These are phyloP conservation scores for Typha latifolia DNA, from an alignment of 176 grass and related monocot species.

Conservation along the genomic window DNA sequence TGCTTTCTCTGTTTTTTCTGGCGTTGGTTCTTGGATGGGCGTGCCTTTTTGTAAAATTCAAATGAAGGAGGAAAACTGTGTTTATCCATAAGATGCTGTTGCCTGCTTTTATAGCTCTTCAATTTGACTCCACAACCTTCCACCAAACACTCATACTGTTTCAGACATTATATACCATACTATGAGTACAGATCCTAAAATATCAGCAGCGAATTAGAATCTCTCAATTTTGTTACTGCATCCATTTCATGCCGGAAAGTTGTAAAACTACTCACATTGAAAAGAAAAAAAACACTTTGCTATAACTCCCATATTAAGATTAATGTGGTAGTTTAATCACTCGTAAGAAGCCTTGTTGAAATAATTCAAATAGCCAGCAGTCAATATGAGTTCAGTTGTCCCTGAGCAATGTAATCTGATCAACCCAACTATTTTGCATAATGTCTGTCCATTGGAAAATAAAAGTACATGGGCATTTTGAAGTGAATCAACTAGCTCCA, in stretches of 20 bases:
- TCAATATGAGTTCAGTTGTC: no score
- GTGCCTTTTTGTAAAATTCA: constrained; percentile 79
- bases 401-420: no score
- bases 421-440: no score
- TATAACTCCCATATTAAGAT: no score
- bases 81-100: constrained; percentile 81
- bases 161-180: constrained; percentile 8
- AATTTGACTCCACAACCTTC: constrained; percentile 75
- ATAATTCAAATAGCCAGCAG: no score
- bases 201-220: neutral
- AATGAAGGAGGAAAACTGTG: constrained; percentile 78
- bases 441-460: no score
- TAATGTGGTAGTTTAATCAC: no score
- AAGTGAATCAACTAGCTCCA: neutral
- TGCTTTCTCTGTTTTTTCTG: constrained; percentile 51
- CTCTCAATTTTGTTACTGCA: neutral
- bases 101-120: constrained; percentile 73
- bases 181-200: neutral
- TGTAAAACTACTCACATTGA: no score
- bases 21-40: constrained; percentile 52
- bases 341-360: no score
- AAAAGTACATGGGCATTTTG: no score
- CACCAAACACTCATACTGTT: constrained; percentile 91
- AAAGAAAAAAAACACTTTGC: no score
- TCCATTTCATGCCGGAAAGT: neutral